Evolutionary conservation across 2,329 filamentous ascomycete species (phyloP), one percentile per base, ranked within the genome.

Genomic region (Beauveria sp.): DNA sequence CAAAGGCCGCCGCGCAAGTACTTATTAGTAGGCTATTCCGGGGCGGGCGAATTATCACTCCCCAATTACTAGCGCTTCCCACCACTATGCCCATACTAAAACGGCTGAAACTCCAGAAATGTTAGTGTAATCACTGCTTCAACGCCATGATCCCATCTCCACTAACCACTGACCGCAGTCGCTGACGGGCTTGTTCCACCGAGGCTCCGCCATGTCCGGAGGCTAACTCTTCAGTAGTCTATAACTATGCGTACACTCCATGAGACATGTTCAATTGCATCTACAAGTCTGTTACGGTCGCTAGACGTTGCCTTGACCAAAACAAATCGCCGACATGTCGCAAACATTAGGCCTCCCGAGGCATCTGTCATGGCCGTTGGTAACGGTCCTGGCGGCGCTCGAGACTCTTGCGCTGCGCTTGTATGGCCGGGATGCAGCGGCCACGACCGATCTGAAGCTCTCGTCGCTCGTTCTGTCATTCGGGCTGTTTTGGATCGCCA

Each of bases 391-490:
- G 6, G 58, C 58, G 20, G 58, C 50, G 26, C 40, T 60, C 4
- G 48, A 31, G 22, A 53, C 38, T 9, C n/a, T 60, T 3, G n/a
- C 50, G 16, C 43, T 46, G 26, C 49, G 58, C 10, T 3, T 59
- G 20, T 60, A 60, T 18, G 5, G 34, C n/a, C n/a, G 24, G 5
- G 40, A n/a, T 12, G n/a, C 10, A 16, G 18, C 9, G 3, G 28
- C 8, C 18, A n/a, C 45, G n/a, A 10, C 9, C 5, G 0, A 24
- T 20, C 24, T 34, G n/a, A 50, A 40, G 28, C 26, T 61, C 20
- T 61, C 45, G 2, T 45, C 59, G n/a, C 73, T 79, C 16, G 20
- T 73, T 16, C 55, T 64, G 46, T 68, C 65, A 42, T 80, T 81
- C 59, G 46, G 67, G 7, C 64, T 64, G 14, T 62, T 72, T 31